phyloP scores from a whole-genome alignment of 345 rosid species.

The Stellera chamaejasme region DNA sequence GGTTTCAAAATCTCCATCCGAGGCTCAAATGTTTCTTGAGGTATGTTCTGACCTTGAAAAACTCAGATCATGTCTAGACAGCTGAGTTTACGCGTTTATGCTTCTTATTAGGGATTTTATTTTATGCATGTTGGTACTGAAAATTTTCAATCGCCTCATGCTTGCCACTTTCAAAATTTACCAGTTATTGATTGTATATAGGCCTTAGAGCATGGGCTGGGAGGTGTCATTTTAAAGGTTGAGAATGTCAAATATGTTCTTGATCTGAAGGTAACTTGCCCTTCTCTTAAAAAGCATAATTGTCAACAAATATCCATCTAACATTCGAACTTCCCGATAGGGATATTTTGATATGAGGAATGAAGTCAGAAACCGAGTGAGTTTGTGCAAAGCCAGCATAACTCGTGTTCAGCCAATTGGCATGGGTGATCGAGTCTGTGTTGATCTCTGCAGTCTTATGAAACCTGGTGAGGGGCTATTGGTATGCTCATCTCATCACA shows the following conservation, averaged over 20 bases:
- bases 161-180: background rate
- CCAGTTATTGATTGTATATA: constrained; percentile 7
- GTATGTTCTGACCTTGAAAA: constrained; percentile 18
- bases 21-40: constrained; percentile 75
- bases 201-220: constrained; percentile 86
- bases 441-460: constrained; percentile 93
- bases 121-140: background rate
- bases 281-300: background rate
- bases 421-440: constrained; percentile 93
- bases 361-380: constrained; percentile 45
- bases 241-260: constrained; percentile 54
- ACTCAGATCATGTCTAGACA: constrained; percentile 1
- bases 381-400: constrained; percentile 51
- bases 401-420: constrained; percentile 51
- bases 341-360: constrained; percentile 74
- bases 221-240: constrained; percentile 63
- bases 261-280: constrained; percentile 50
- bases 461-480: constrained; percentile 90
- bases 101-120: background rate
- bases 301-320: constrained; percentile 17
- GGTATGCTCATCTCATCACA: constrained; percentile 30
- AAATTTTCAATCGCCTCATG: background rate
- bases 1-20: constrained; percentile 45
- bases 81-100: background rate
- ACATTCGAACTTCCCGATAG: constrained; percentile 36